These are phyloP conservation scores for Phalaenopsis aphrodite DNA, from an alignment of 106 monocot genomes.

Conservation along the genomic window DNA sequence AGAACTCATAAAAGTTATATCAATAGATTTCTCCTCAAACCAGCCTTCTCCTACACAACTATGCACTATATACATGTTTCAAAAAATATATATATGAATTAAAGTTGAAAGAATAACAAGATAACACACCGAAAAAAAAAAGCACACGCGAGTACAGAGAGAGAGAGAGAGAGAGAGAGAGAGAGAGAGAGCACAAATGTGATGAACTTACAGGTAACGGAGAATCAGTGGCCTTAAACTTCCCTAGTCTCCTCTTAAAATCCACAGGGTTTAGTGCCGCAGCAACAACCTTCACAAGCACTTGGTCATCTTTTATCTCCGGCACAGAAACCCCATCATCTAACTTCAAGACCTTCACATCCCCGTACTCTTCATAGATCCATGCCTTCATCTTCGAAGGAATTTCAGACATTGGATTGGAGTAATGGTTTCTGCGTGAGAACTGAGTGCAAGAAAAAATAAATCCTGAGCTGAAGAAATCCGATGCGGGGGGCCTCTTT, in stretches of 20 bases:
- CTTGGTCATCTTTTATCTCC: slow-evolving; percentile 69
- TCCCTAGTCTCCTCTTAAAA: slow-evolving; percentile 81
- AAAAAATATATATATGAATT: neutral
- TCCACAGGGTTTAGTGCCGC: slow-evolving; percentile 91
- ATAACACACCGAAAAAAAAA: too few species aligned
- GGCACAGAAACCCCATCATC: slow-evolving; percentile 64
- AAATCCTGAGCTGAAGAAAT: too few species aligned
- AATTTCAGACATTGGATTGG: neutral
- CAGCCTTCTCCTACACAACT: too few species aligned
- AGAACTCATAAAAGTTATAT: too few species aligned
- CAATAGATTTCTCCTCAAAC: too few species aligned
- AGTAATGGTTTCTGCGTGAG: too few species aligned
- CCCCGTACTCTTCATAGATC: slow-evolving; percentile 85
- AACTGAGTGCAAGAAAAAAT: too few species aligned
- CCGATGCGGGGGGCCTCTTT: too few species aligned
- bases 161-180: neutral
- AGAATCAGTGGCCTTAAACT: slow-evolving; percentile 81
- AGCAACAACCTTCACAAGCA: slow-evolving; percentile 72
- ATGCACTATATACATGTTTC: too few species aligned
- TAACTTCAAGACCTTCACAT: slow-evolving; percentile 38
- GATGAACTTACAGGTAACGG: slow-evolving; percentile 54
- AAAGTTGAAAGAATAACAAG: neutral
- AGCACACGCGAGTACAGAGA: too few species aligned
- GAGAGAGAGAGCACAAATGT: neutral
- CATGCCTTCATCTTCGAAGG: slow-evolving; percentile 81